Conservation (phyloP, 257 asterid genomes). For the Lycium ferocissimum region DNA sequence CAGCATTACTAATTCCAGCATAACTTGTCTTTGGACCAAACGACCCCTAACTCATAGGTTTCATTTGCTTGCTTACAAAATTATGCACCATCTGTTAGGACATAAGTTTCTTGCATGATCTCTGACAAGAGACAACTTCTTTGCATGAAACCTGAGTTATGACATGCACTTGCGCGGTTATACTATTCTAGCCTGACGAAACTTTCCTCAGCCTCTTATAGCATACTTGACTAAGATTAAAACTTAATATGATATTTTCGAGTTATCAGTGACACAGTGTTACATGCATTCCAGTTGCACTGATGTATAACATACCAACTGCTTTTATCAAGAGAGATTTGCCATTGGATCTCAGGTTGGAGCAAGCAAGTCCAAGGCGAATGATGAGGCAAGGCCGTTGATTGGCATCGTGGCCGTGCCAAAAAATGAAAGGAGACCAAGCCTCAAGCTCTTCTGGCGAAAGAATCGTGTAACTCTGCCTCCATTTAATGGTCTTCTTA, state of each 20-base stretch:
- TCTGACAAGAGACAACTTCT: background rate
- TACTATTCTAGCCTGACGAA: background rate
- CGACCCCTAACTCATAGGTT: background rate
- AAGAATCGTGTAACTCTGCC: constrained; percentile 44
- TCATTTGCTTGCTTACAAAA: background rate
- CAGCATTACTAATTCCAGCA: no score
- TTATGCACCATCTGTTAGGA: background rate
- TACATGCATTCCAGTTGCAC: background rate
- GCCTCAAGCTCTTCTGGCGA: constrained; percentile 44
- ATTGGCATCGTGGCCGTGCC: constrained; percentile 50
- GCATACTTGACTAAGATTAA: background rate
- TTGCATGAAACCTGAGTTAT: background rate
- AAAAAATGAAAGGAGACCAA: constrained; percentile 47
- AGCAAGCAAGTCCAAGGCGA: constrained; percentile 58
- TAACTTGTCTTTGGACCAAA: no score
- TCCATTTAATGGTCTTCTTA: constrained; percentile 51
- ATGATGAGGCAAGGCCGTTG: constrained; percentile 51
- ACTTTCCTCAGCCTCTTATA: background rate
- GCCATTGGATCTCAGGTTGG: constrained; percentile 44
- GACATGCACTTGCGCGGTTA: background rate
- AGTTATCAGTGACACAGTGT: background rate
- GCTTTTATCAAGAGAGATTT: constrained; percentile 45
- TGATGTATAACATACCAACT: constrained; percentile 42
- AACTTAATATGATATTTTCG: background rate
- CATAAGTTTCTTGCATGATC: background rate